Percentiles rank a stretch among this genome's conserved stretches.
Conservation (phyloP, 2,329 filamentous ascomycete species). For the Phyllosticta capitalensis region DNA sequence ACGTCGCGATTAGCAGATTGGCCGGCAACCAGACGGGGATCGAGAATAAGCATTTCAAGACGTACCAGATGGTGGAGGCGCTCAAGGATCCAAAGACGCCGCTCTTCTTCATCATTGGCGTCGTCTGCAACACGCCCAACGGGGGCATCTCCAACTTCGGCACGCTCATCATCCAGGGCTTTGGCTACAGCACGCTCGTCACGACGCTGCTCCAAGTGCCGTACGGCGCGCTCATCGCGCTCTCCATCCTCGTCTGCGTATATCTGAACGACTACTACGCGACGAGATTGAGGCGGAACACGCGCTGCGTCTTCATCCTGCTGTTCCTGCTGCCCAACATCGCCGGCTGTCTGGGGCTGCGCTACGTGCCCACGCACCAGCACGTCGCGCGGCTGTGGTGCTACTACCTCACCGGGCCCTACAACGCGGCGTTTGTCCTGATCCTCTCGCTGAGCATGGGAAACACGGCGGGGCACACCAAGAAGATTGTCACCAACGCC, state of each 20-base stretch:
- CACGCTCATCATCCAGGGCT: conserved; percentile 28
- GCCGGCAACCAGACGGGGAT: conserved; percentile 42
- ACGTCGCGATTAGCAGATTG: conserved; percentile 29
- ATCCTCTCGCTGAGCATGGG: conserved; percentile 41
- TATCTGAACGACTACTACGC: conserved; percentile 11
- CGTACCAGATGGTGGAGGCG: conserved; percentile 36
- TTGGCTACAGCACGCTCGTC: conserved; percentile 33
- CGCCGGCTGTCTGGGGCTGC: conserved; percentile 48
- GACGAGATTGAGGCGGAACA: background rate
- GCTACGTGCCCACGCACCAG: conserved; percentile 42
- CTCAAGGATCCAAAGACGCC: conserved; percentile 37
- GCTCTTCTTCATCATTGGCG: conserved; percentile 30
- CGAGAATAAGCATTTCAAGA: conserved; percentile 42
- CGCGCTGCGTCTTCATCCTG: conserved; percentile 11
- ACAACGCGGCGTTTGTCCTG: conserved; percentile 46
- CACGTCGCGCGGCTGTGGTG: conserved; percentile 48
- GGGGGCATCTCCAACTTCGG: conserved; percentile 34
- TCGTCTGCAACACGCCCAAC: conserved; percentile 28
- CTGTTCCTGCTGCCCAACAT: conserved; percentile 37
- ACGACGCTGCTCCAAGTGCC: conserved; percentile 26
- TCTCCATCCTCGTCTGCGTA: conserved; percentile 17
- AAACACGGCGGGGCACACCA: conserved; percentile 32
- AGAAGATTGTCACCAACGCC: conserved; percentile 52
- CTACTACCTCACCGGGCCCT: conserved; percentile 48
- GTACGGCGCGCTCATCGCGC: conserved; percentile 17